Percentiles rank a stretch among this genome's conserved stretches.
Evolutionary conservation across 2,329 filamentous ascomycete genomes (phyloP).

Genomic region (Ploettnerulaceae sp.): DNA sequence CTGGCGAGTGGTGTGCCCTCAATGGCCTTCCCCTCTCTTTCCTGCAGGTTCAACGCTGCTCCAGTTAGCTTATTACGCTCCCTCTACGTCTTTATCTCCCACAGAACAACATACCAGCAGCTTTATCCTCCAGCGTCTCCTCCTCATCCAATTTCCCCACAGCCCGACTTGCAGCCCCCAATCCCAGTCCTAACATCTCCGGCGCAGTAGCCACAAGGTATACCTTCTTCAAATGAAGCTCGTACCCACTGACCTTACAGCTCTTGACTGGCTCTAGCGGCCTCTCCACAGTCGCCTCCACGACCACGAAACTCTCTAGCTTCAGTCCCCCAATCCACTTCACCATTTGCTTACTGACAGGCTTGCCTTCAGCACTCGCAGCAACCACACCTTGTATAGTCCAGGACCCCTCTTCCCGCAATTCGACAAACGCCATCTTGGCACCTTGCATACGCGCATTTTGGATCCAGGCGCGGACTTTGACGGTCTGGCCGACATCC

Average conservation of each 20-base stretch:
- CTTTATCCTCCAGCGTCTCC: slow-evolving; percentile 41
- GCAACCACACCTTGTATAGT: slow-evolving; percentile 78
- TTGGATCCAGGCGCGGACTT: slow-evolving; percentile 76
- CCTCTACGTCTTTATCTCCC: no score
- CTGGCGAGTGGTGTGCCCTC: slow-evolving; percentile 62
- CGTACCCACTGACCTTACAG: slow-evolving; percentile 70
- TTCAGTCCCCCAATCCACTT: slow-evolving; percentile 77
- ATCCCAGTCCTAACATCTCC: slow-evolving; percentile 51
- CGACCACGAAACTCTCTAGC: slow-evolving; percentile 74
- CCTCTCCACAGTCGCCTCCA: slow-evolving; percentile 77
- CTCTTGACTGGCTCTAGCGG: slow-evolving; percentile 86
- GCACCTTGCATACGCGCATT: slow-evolving; percentile 84
- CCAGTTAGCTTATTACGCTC: slow-evolving; percentile 16
- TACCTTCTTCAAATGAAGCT: slow-evolving; percentile 84
- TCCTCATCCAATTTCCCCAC: slow-evolving; percentile 57
- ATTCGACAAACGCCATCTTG: slow-evolving; percentile 86
- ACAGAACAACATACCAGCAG: slow-evolving; percentile 35
- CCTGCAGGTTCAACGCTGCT: slow-evolving; percentile 36
- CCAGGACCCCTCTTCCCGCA: slow-evolving; percentile 69
- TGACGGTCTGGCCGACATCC: slow-evolving; percentile 65
- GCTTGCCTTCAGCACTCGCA: slow-evolving; percentile 57
- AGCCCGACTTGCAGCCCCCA: slow-evolving; percentile 50
- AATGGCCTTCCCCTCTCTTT: no score
- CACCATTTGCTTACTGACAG: slow-evolving; percentile 81
- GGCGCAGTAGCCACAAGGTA: slow-evolving; percentile 68